Base-by-base conservation (phyloP, 2,329 filamentous ascomycete species). In the Arthrobotrys megalospora region DNA sequence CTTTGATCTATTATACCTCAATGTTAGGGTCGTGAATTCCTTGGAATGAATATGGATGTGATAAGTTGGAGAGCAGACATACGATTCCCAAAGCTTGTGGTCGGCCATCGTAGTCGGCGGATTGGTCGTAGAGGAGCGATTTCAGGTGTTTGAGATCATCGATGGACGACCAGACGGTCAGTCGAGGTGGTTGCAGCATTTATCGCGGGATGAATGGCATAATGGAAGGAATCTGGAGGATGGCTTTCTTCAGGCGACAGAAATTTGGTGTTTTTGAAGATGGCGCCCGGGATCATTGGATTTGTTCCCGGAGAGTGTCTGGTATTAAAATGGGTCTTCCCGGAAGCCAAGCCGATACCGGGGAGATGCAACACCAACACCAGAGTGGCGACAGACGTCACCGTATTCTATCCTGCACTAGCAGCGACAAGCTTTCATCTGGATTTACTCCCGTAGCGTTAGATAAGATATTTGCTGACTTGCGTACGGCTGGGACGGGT, bases 121-220 rank as follows among this genome's bases (percentile, higher is more conserved):
- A 53, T 60, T 77, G 72, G 28, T 78, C 75, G 76, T 79, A 79
- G 32, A 79, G 48, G 10, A 73, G 36, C 1, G 69, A 52, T 69
- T 79, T 79, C 5, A 79, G 50, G 5, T 66, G 41, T 47, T 69
- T 69, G 34, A 79, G 76, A 41, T 79, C 70, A 69, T 73, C 68
- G 28, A 75, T 79, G 6, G 76, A 79, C 50, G 76, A 73, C 76
- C 76, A 79, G 32, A 75, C 76, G 68, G 70, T 75, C 48, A 79
- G 53, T 48, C 76, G 60, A 60, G 76, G 76, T 75, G 63, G 69
- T 68, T 62, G 69, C 67, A 78, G 62, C 75, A 78, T 78, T 78
- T 78, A 78, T 66, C 45, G 48, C 41, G 6, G 38, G 11, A 50
- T 50, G 34, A 48, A 60, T 63, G 16, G 67, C 67, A 71, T 71